Percentiles rank a stretch among this genome's conserved stretches.
These are phyloP conservation scores for Fusarium sororula DNA, from an alignment of 2,329 filamentous ascomycete genomes.

Conservation along the genomic window DNA sequence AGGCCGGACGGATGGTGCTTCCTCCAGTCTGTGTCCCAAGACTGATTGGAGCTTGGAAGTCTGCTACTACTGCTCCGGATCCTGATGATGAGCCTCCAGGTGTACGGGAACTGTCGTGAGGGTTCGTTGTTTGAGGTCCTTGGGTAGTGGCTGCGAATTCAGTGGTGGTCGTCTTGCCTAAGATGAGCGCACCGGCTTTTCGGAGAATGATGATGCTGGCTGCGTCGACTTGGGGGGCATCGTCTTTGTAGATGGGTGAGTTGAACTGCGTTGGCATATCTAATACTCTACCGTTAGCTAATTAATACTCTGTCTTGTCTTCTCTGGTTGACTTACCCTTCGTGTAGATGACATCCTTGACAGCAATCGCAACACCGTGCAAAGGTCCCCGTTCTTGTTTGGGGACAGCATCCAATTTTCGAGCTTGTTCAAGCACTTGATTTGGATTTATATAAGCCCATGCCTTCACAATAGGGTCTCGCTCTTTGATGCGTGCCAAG, in stretches of 20 bases:
- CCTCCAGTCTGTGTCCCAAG: constrained; percentile 72
- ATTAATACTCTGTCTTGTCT: fast-evolving
- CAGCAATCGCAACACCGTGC: constrained; percentile 18
- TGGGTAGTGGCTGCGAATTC: constrained; percentile 64
- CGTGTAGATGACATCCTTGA: constrained; percentile 24
- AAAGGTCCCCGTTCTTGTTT: background rate
- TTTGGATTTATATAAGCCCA: constrained; percentile 10
- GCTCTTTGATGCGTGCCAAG: constrained; percentile 7
- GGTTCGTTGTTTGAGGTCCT: constrained; percentile 63
- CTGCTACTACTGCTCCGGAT: constrained; percentile 69
- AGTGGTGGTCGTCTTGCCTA: constrained; percentile 51
- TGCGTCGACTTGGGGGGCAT: constrained; percentile 59
- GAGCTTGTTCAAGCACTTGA: background rate
- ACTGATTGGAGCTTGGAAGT: constrained; percentile 65
- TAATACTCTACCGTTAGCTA: background rate
- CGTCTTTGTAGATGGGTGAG: constrained; percentile 60
- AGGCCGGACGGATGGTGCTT: constrained; percentile 67
- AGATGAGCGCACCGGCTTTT: constrained; percentile 62
- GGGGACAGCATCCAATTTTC: background rate
- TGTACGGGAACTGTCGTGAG: constrained; percentile 69
- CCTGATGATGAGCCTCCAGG: constrained; percentile 73
- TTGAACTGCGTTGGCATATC: constrained; percentile 66
- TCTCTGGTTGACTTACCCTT: background rate
- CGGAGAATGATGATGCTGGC: constrained; percentile 62
- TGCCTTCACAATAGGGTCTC: background rate